A percentile compares a stretch with the other conserved stretches of the same genome.
Conservation (phyloP, 129 eudicot species). For the Apium graveolens region DNA sequence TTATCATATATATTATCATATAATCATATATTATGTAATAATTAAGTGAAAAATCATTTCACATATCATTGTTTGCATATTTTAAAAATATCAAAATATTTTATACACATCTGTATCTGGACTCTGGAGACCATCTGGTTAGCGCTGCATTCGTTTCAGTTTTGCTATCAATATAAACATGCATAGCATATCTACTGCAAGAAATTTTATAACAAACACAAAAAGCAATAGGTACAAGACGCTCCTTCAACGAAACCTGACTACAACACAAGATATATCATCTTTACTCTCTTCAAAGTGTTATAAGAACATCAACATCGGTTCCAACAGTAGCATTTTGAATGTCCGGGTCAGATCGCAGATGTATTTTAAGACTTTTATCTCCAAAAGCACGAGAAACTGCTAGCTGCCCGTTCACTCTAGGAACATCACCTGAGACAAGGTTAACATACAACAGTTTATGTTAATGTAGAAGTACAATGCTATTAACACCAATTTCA, state of each 20-base stretch:
- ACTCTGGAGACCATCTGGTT: too few species aligned
- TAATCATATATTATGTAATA: too few species aligned
- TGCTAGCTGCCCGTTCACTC: conserved; percentile 83
- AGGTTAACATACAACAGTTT: background rate
- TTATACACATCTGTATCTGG: too few species aligned
- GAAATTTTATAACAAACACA: background rate
- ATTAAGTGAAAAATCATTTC: too few species aligned
- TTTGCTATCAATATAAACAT: background rate
- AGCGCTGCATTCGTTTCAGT: too few species aligned
- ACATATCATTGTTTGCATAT: too few species aligned
- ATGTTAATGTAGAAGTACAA: background rate
- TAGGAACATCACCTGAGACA: conserved; percentile 66
- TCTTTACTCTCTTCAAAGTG: conserved; percentile 78
- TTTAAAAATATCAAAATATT: too few species aligned
- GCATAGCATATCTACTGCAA: background rate
- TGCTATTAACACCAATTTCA: background rate
- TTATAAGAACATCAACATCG: conserved; percentile 56
- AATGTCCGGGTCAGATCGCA: conserved; percentile 68
- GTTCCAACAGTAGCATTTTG: conserved; percentile 38
- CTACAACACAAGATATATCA: conserved; percentile 65
- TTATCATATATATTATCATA: too few species aligned
- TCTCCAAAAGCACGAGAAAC: conserved; percentile 94
- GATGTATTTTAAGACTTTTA: conserved; percentile 63
- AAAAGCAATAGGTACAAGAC: background rate
- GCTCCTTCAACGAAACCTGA: conserved; percentile 35